Evolutionary conservation across 139 green algal genomes (phyloP).

Genomic region (Trebouxia sp.): DNA sequence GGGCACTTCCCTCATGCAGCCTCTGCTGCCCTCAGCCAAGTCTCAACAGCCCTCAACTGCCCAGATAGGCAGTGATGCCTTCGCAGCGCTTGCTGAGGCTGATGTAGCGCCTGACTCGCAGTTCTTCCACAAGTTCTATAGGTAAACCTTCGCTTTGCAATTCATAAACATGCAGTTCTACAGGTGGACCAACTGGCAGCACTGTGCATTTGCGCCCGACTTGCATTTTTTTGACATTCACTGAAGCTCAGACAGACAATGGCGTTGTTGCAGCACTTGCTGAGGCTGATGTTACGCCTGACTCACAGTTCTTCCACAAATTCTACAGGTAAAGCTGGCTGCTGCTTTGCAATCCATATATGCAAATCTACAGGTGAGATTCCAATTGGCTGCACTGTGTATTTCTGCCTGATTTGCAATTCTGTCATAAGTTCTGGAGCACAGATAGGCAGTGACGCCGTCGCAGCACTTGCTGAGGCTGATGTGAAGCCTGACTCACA

Average conservation of each 20-base stretch:
- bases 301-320: constrained; percentile 88
- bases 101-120: constrained; percentile 73
- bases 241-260: constrained; percentile 45
- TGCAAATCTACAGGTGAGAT: background rate
- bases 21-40: constrained; percentile 30
- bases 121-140: constrained; percentile 86
- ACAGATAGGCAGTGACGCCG: constrained; percentile 55
- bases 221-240: no score
- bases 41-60: background rate
- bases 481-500: background rate
- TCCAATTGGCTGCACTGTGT: background rate
- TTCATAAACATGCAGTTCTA: no score
- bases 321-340: constrained; percentile 29
- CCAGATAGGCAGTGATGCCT: constrained; percentile 56
- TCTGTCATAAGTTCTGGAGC: no score
- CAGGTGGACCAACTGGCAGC: background rate
- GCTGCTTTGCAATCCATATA: no score
- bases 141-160: background rate
- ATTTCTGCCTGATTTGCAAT: background rate
- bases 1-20: constrained; percentile 79
- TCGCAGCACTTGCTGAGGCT: constrained; percentile 67
- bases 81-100: constrained; percentile 67
- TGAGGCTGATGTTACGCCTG: constrained; percentile 65
- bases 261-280: constrained; percentile 71
- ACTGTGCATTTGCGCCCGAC: background rate